phyloP scores from a whole-genome alignment of 2,329 filamentous ascomycete species.

The Cyphellophora europaea region DNA sequence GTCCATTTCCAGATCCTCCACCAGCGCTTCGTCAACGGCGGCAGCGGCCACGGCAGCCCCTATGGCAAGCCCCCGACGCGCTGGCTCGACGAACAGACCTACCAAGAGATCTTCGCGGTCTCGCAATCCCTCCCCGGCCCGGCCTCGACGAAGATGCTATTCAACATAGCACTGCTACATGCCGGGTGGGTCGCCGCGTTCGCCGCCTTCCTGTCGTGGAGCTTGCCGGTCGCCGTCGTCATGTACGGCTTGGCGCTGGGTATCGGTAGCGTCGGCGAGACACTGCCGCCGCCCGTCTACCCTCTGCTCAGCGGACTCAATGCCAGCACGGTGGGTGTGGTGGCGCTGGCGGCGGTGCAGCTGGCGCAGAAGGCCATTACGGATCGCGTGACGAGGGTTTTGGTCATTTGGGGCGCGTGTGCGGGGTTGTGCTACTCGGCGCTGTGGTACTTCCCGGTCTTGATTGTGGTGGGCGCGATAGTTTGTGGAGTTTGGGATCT shows the following conservation, averaged over 20 bases:
- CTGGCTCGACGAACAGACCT: conserved; percentile 22
- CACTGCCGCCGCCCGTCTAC: conserved; percentile 54
- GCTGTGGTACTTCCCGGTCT: conserved; percentile 63
- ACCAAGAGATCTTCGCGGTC: conserved; percentile 63
- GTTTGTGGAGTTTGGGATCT: conserved; percentile 48
- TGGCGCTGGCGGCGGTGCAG: conserved; percentile 58
- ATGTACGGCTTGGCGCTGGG: conserved; percentile 62
- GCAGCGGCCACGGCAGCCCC: background rate
- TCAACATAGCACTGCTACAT: conserved; percentile 57
- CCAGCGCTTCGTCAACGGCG: conserved; percentile 47
- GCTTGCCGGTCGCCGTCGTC: conserved; percentile 59
- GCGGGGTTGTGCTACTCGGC: conserved; percentile 63
- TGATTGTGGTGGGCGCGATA: conserved; percentile 50
- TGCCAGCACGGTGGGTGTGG: conserved; percentile 61
- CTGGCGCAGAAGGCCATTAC: conserved; percentile 59
- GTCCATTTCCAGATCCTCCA: conserved; percentile 63
- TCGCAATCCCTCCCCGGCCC: conserved; percentile 60
- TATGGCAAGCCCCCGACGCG: too few species aligned
- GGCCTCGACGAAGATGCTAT: conserved; percentile 61
- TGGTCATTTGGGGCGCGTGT: conserved; percentile 55
- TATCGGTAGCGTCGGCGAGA: conserved; percentile 49
- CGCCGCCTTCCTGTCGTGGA: conserved; percentile 55
- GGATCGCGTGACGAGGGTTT: conserved; percentile 51
- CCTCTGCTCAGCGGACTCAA: conserved; percentile 64
- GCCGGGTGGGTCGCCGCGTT: conserved; percentile 50